Percentiles rank a stretch among this genome's conserved stretches.
Conservation (phyloP, 2,329 filamentous ascomycete genomes). For the Sarocladiaceae sp. region DNA sequence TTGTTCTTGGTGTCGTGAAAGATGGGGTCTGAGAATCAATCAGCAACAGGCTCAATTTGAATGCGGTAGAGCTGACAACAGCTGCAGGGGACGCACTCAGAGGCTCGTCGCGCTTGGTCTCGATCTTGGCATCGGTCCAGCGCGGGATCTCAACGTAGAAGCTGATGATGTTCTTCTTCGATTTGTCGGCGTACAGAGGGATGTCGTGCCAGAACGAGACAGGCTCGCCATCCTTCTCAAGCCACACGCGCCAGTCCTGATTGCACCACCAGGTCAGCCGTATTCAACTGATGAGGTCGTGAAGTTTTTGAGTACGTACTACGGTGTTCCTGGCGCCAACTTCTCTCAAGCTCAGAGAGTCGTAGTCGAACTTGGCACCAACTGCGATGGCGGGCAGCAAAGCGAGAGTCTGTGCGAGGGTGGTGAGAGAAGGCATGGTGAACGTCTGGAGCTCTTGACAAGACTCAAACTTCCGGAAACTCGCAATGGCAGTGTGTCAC, state of each 20-base stretch:
- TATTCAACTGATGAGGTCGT: background rate
- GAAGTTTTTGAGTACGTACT: constrained; percentile 16
- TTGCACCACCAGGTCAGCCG: background rate
- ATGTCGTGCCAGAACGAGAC: constrained; percentile 37
- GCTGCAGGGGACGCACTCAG: constrained; percentile 23
- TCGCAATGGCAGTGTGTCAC: background rate
- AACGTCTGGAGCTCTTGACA: background rate
- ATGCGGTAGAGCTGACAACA: background rate
- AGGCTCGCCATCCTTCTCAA: constrained; percentile 31
- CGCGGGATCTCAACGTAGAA: constrained; percentile 35
- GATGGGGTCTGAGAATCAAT: constrained; percentile 27
- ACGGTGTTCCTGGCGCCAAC: constrained; percentile 32
- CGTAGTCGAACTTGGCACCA: constrained; percentile 18
- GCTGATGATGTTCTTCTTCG: constrained; percentile 28
- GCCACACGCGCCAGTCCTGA: constrained; percentile 34
- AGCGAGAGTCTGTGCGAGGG: constrained; percentile 9
- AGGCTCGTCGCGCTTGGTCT: constrained; percentile 31
- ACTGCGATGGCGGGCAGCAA: constrained; percentile 13
- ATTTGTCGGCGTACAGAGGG: constrained; percentile 29
- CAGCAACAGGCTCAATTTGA: background rate
- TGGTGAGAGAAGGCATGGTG: background rate
- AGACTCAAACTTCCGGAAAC: background rate
- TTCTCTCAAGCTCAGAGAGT: constrained; percentile 24
- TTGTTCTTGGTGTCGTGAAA: constrained; percentile 33
- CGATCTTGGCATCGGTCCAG: constrained; percentile 35